Base-by-base conservation (phyloP, 106 monocot genomes). In the Cymbidium sinense region DNA sequence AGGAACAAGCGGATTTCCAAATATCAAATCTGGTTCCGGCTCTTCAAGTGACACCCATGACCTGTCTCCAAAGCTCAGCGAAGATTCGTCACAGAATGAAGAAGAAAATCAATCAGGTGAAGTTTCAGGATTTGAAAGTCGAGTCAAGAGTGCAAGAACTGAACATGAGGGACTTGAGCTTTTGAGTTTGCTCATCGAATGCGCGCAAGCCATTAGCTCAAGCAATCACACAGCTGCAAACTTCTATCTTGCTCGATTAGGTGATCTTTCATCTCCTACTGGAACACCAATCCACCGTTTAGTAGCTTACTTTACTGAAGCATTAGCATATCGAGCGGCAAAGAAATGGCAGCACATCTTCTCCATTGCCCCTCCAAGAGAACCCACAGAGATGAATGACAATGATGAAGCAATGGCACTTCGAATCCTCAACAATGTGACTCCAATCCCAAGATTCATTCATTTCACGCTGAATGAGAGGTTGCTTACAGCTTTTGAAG, bases 391-490 rank as follows among this genome's bases (percentile, higher is more conserved):
- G 43, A 50, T 34, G 50, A 25, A 77, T 0, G 82, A 79, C 9
- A 76, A 82, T 5, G 73, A 72, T 20, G 85, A 90, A 41, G 84
- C 82, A 54, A 79, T 36, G 0, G 87, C 95, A 2, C 65, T 93
- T 7, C 82, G 87, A 12, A 27, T 90, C 15, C 91, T 93, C 61
- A 81, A 93, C 70, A 51, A 83, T 4, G 82, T 83, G 33, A 91
- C 78, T 77, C 91, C 94, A 2, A 90, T 94, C 30, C 88, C 84
- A 0, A 90, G 77, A 70, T 94, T 98, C 75, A 29, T 94, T 65
- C 90, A 98, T 50, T 94, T 91, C 88, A 86, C 96, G 2, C 11
- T 94, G 76, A 98, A 94, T 77, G 91, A 94, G 83, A 85, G 85
- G 18, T 21, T 98, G 15, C 70, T 92, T 29, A 35, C 76, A 43